Evolutionary conservation across 805 yeast genomes (phyloP).

Genomic region (Pichia cabralensis): DNA sequence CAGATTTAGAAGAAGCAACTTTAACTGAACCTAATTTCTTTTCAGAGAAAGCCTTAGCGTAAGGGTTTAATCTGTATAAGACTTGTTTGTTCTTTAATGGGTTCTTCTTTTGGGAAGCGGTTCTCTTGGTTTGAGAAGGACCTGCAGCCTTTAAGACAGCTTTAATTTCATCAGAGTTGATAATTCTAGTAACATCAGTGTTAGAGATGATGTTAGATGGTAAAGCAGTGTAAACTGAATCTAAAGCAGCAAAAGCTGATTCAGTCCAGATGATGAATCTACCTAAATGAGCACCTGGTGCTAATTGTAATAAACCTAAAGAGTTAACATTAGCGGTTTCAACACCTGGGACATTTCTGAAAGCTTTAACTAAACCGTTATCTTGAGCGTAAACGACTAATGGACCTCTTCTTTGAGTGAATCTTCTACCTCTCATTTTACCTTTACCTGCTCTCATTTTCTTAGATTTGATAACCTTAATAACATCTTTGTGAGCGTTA

Average conservation of each 20-base stretch:
- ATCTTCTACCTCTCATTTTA: conserved; percentile 99
- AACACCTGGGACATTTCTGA: conserved; percentile 99
- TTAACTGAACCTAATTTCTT: conserved; percentile 81
- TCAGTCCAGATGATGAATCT: conserved; percentile 99
- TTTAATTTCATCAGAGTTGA: conserved; percentile 99
- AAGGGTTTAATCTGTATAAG: conserved; percentile 97
- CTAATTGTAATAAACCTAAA: conserved; percentile 94
- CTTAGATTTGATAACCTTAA: conserved; percentile 97
- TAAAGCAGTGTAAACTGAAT: conserved; percentile 94
- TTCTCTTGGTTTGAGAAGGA: conserved; percentile 85
- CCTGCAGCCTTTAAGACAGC: conserved; percentile 95
- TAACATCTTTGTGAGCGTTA: conserved; percentile 97
- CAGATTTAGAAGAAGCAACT: conserved; percentile 46
- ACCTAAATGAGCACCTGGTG: conserved; percentile 99
- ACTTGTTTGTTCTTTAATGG: conserved; percentile 99
- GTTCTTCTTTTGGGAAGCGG: conserved; percentile 97
- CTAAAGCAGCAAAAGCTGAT: conserved; percentile 94
- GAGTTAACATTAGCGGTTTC: conserved; percentile 90
- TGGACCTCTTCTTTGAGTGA: conserved; percentile 99
- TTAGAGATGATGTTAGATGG: conserved; percentile 92
- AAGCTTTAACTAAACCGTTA: conserved; percentile 96
- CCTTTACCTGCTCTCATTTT: conserved; percentile 99
- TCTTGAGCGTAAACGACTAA: conserved; percentile 96
- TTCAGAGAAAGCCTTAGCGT: conserved; percentile 94
- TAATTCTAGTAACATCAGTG: conserved; percentile 93